phyloP scores from a whole-genome alignment of 2,329 filamentous ascomycete species.

The Aspergillus hortae region DNA sequence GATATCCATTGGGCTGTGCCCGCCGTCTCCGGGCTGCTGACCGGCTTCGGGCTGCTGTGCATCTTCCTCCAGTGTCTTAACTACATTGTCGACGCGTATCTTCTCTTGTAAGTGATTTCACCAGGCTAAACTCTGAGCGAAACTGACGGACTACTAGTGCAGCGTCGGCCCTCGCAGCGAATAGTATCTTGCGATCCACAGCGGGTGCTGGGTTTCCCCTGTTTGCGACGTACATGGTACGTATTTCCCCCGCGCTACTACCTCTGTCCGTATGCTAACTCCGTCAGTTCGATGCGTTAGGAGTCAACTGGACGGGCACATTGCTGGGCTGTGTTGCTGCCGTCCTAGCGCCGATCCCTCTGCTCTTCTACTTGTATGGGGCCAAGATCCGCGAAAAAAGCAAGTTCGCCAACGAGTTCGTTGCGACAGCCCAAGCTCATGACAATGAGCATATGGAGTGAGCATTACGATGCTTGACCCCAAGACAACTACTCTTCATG shows the following conservation, averaged over 20 bases:
- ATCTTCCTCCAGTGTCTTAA: constrained; percentile 59
- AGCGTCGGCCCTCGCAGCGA: constrained; percentile 53
- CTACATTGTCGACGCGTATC: constrained; percentile 58
- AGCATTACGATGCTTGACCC: not conserved
- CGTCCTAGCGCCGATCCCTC: not conserved
- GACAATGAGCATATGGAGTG: constrained; percentile 5
- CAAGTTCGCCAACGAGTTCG: constrained; percentile 17
- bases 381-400: not conserved
- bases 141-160: constrained; percentile 27
- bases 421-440: constrained; percentile 12
- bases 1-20: constrained; percentile 42
- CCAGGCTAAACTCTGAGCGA: not conserved
- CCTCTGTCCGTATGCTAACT: not conserved
- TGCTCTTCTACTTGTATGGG: not conserved
- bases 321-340: constrained; percentile 1
- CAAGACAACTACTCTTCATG: not conserved
- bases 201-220: constrained; percentile 35
- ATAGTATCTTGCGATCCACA: constrained; percentile 46
- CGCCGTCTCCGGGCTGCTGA: constrained; percentile 48
- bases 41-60: constrained; percentile 55
- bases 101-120: constrained; percentile 37
- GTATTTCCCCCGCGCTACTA: not conserved
- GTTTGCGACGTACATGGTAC: constrained; percentile 17
- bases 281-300: not conserved
- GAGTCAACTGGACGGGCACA: constrained; percentile 2